Percentiles rank a stretch among this genome's conserved stretches.
Conservation (phyloP, 371 early-diverging fungal species). For the Mucor mucedo region DNA sequence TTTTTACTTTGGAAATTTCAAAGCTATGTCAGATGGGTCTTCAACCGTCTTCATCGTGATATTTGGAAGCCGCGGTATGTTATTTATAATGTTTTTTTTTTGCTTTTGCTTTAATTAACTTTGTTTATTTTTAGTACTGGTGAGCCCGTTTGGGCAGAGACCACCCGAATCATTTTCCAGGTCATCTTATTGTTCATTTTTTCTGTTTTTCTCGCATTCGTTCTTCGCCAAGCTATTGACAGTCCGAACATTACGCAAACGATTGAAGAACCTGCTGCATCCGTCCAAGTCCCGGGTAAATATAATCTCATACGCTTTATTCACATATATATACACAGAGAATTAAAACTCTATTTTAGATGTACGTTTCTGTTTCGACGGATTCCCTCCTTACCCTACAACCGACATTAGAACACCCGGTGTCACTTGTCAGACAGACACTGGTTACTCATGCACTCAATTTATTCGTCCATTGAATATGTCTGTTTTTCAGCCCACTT, state of each 20-base stretch:
- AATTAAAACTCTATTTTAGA: constrained; percentile 21
- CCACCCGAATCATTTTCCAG: constrained; percentile 45
- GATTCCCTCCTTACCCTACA: constrained; percentile 28
- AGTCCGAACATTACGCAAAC: constrained; percentile 51
- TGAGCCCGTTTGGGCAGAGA: constrained; percentile 58
- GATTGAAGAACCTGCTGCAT: constrained; percentile 37
- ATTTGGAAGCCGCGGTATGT: constrained; percentile 45
- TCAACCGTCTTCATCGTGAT: constrained; percentile 43
- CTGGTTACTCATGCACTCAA: constrained; percentile 36
- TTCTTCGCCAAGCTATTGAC: constrained; percentile 48
- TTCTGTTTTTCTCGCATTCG: constrained; percentile 41
- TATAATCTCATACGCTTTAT: not conserved
- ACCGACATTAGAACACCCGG: constrained; percentile 28
- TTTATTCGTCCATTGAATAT: constrained; percentile 40
- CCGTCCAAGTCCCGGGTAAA: constrained; percentile 41
- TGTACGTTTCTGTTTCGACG: constrained; percentile 57
- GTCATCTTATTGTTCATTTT: constrained; percentile 48
- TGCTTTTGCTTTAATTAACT: not conserved
- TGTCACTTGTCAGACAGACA: constrained; percentile 46
- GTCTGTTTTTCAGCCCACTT: constrained; percentile 43
- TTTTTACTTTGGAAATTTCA: constrained; percentile 54
- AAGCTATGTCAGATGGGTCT: constrained; percentile 41
- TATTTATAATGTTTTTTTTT: not conserved
- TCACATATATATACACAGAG: not conserved
- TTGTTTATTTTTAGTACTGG: constrained; percentile 34